Evolutionary conservation across 2,329 filamentous ascomycete genomes (phyloP), one percentile per base, ranked within the genome.

Genomic region (Talaromyces sp.): DNA sequence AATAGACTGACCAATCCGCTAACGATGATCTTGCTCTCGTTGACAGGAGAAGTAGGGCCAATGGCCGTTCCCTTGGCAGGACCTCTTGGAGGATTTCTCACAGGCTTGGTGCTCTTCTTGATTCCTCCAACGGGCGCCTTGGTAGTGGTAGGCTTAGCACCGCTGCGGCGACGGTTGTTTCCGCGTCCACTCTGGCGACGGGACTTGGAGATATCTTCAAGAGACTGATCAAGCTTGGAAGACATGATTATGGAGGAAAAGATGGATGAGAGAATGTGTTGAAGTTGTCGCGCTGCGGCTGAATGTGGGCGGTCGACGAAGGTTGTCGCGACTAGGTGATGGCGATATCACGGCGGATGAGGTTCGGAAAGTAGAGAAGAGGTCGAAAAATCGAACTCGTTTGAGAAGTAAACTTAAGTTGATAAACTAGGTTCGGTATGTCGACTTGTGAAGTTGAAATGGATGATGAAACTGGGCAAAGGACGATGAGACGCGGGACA

Each of bases 11-110:
- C 93, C 85, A 99, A 87, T 84, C 96, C 96, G 89, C 92, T 97
- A 82, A 99, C 94, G 81, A 97, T 91, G 82, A 98, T 94, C 84
- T 97, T 98, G 85, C 92, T 96, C 72, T 96, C 92, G 75, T 87
- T 88, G 73, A 83, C 82, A 67, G 81, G 79, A 70, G 83, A 81
- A 65, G 85, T 80, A 66, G 86, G 85, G 76, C 88, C 90, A 72
- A 87, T 85, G 68, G 91, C 87, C 48, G 84, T 82, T 67, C 86
- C 82, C 81, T 82, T 82, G 61, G 77, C 75, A 62, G 73, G 67
- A 63, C 76, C 70, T 71, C 80, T 80, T 65, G 72, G 72, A 62
- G 73, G 66, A 64, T 76, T 70, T 71, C 80, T 80, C 65, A 72
- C 72, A 61, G 78, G 74, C 73, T 77, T 90, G 66, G 86, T 84